These are phyloP conservation scores for Picea glauca DNA, from an alignment of 75 land plant species.

Conservation along the genomic window DNA sequence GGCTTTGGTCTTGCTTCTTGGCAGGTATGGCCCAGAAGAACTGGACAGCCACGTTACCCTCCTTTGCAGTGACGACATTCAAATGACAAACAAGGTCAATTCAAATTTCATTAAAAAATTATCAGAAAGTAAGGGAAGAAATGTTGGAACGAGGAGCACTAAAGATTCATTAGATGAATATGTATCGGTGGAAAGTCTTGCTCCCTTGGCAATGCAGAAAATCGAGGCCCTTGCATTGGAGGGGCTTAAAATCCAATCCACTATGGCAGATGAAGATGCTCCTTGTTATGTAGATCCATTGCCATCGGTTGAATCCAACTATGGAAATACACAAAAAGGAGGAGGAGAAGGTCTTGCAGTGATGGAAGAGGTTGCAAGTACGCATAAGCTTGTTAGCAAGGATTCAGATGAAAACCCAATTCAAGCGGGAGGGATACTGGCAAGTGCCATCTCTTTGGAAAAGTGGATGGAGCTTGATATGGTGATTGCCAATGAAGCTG, in stretches of 20 bases:
- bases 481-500: conserved; percentile 12
- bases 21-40: conserved; percentile 4
- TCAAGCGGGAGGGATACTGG: conserved; percentile 8
- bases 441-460: conserved; percentile 24
- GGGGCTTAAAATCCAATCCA: conserved; percentile 26
- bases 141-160: background rate
- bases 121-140: background rate
- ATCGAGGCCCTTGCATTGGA: conserved; percentile 25
- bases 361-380: conserved; percentile 6
- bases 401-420: conserved; percentile 4
- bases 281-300: conserved; percentile 15
- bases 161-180: conserved; percentile 8
- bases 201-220: conserved; percentile 26
- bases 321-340: conserved; percentile 5
- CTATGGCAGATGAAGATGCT: conserved; percentile 27
- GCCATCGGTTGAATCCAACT: background rate
- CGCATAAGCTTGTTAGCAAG: conserved; percentile 1
- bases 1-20: background rate
- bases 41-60: background rate
- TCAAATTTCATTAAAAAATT: background rate
- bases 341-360: background rate
- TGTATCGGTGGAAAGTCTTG: conserved; percentile 25
- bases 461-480: conserved; percentile 29
- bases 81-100: background rate
- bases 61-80: background rate